Base-by-base conservation (phyloP, 805 yeast species). In the Wickerhamiella sorbophila region DNA sequence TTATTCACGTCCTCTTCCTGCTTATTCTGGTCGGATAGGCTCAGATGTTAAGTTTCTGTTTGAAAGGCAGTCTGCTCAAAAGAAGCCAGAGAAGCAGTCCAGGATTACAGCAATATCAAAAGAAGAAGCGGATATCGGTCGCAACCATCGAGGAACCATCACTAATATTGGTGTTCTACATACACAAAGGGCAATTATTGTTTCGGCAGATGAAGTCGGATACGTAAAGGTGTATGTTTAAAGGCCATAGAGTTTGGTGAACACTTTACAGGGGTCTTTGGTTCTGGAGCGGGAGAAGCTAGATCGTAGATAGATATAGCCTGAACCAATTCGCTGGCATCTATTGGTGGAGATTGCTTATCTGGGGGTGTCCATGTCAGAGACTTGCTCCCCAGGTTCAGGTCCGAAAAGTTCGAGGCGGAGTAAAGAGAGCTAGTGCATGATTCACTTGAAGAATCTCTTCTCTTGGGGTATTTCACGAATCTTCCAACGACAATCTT, bases 161-260 rank as follows among this genome's bases (percentile, higher is more conserved):
- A 65, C 66, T 2, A 77, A 63, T 32, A 59, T 77, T 3, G 67
- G 66, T 0, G 52, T 71, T 15, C 55, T 75, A 14, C 48, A 61
- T 14, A 53, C 57, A 8, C 84, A 84, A 0, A 70, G 68, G 44
- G 73, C 71, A 33, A 69, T 81, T 74, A 55, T 81, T 2, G 60
- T 82, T 3, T 66, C 80, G 2, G 84, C 64, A 2, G 93, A 82
- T 49, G 61, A 84, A 43, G 67, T 73, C 33, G 94, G 94, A 0
- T 64, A 62, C 2, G 63, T 83, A 26, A 74, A 75, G 53, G 70
- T 81, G 2, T 79, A 43, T 39, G 35, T 44, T 1, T 49, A 27
- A 29, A 26, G 2, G 17, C 5, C 10, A 15, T 12, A 8, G 29
- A 12, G 10, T 12, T 24, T 12, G 29, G 29, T 24, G 29, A 24